Conservation (phyloP, 2,329 filamentous ascomycete genomes). For the Sarocladium brachiariae region DNA sequence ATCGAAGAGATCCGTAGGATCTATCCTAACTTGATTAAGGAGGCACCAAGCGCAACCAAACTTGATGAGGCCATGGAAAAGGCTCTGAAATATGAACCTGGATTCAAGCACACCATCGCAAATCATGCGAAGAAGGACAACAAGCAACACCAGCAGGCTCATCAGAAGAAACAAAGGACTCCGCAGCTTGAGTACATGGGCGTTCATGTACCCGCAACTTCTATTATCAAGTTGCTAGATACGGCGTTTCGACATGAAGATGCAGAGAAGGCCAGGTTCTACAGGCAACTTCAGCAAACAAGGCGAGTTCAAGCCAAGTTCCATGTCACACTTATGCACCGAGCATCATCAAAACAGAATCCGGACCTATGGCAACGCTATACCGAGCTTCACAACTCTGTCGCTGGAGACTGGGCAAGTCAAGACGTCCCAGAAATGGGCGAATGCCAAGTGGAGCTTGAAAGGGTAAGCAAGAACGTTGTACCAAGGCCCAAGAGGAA, state of each 20-base stretch:
- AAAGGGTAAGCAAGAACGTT: constrained; percentile 51
- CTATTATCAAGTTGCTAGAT: constrained; percentile 52
- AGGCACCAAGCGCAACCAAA: constrained; percentile 63
- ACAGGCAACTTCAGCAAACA: constrained; percentile 63
- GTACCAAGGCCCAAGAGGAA: no score
- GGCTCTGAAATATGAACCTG: constrained; percentile 70
- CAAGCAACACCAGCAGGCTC: constrained; percentile 22
- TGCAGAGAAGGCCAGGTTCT: constrained; percentile 50
- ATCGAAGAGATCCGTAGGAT: constrained; percentile 63
- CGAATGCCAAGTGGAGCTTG: constrained; percentile 55
- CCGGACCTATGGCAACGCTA: constrained; percentile 74
- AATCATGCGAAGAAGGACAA: constrained; percentile 36
- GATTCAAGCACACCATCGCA: constrained; percentile 68
- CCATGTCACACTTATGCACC: constrained; percentile 91
- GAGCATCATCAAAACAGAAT: constrained; percentile 51
- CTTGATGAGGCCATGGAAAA: constrained; percentile 73
- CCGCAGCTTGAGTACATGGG: constrained; percentile 51
- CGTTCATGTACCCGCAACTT: constrained; percentile 36
- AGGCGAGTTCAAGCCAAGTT: constrained; percentile 78
- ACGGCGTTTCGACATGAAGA: constrained; percentile 55
- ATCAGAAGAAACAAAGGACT: constrained; percentile 32
- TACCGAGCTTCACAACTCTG: constrained; percentile 45
- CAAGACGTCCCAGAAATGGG: constrained; percentile 38
- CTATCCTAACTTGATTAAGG: constrained; percentile 69
- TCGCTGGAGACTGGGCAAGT: constrained; percentile 25